phyloP scores from a whole-genome alignment of 140 eudicot genomes.

The Oenanthe javanica region DNA sequence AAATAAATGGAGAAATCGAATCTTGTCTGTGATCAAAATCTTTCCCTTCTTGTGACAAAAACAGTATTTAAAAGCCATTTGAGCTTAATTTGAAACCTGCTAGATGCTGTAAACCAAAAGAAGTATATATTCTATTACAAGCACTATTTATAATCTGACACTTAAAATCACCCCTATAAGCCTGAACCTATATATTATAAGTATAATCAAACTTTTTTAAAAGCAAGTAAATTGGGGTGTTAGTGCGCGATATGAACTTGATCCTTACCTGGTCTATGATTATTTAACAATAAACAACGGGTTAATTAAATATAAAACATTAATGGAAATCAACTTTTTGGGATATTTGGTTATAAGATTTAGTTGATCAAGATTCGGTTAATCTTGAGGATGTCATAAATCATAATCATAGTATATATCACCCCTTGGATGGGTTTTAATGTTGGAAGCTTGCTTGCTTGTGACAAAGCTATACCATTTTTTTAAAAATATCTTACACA shows the following conservation, averaged over 20 bases:
- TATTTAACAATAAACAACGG: background rate
- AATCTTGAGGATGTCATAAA: constrained; percentile 5
- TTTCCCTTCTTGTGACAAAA: background rate
- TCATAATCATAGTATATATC: background rate
- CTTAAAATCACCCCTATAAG: background rate
- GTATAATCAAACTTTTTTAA: background rate
- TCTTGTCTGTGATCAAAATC: constrained; percentile 13
- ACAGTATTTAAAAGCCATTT: background rate
- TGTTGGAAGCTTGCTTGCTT: background rate
- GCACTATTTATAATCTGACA: constrained; percentile 7
- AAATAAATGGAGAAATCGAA: background rate
- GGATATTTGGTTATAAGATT: background rate
- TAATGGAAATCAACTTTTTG: background rate
- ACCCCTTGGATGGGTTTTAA: background rate
- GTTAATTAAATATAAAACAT: background rate
- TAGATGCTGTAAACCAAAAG: constrained; percentile 10
- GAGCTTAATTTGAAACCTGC: background rate
- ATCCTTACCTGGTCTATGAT: constrained; percentile 3
- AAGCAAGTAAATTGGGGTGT: background rate
- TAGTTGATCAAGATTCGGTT: constrained; percentile 5
- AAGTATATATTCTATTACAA: background rate
- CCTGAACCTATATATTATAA: background rate
- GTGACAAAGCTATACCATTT: background rate
- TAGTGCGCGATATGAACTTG: constrained; percentile 5
- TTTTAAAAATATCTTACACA: background rate